Conservation (phyloP, 306 rosid species). For the Acacia acuminata region DNA sequence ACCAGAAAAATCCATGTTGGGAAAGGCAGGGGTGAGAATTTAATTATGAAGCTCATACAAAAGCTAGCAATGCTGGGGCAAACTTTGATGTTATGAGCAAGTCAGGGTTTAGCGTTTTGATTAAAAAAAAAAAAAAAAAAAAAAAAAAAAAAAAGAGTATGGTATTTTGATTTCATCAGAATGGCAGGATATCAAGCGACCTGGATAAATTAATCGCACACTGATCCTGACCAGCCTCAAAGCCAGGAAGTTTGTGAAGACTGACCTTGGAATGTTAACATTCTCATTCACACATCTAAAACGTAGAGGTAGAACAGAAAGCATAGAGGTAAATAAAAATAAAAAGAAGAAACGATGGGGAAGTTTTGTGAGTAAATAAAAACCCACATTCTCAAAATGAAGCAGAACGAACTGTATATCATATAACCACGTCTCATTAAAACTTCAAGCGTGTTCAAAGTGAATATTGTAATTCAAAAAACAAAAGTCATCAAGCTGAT, state of each 20-base stretch:
- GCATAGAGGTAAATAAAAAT: too few species aligned
- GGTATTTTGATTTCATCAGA: neutral
- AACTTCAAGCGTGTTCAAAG: neutral
- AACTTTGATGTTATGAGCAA: neutral
- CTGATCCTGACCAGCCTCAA: neutral
- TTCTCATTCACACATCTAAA: neutral
- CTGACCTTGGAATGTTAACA: neutral
- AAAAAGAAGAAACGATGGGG: neutral
- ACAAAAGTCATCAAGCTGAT: neutral
- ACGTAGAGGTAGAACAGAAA: neutral
- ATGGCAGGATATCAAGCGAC: neutral
- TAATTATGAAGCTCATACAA: neutral
- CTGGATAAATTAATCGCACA: neutral
- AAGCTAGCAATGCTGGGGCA: neutral
- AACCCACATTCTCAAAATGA: neutral
- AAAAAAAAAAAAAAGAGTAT: too few species aligned
- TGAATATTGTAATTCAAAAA: neutral
- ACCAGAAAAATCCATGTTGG: neutral
- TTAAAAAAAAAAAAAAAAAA: too few species aligned
- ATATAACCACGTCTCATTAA: neutral
- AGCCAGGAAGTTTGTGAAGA: neutral
- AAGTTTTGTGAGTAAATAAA: neutral
- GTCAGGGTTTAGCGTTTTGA: neutral
- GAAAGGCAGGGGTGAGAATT: neutral
- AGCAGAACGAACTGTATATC: neutral